These are phyloP conservation scores for Dendrostoma leiphaemia DNA, from an alignment of 2,329 filamentous ascomycete species.

Conservation along the genomic window DNA sequence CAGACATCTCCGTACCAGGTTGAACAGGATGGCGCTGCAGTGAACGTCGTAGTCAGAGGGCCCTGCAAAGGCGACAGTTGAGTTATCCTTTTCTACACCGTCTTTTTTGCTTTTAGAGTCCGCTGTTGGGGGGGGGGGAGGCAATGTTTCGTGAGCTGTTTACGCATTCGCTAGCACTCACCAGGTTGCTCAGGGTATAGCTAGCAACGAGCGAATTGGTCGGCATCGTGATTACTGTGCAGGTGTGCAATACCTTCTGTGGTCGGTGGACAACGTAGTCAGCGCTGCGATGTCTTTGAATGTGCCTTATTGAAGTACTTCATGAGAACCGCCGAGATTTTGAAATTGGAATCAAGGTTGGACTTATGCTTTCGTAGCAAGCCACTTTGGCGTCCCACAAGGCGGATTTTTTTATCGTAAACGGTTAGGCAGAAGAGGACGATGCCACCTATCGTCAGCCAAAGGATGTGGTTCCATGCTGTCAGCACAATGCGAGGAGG, in stretches of 20 bases:
- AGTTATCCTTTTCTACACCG: too few relatives aligned
- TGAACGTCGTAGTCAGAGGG: constrained; percentile 14
- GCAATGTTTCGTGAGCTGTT: too few relatives aligned
- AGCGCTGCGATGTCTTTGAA: too few relatives aligned
- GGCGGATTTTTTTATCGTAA: neutral
- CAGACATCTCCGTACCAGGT: neutral
- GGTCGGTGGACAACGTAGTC: too few relatives aligned
- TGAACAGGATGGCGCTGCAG: constrained; percentile 6
- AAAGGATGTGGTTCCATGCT: neutral
- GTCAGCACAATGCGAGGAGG: too few relatives aligned
- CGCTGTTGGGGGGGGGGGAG: too few relatives aligned
- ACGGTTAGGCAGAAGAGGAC: neutral
- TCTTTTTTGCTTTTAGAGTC: too few relatives aligned
- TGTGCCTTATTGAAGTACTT: too few relatives aligned
- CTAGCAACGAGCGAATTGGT: neutral
- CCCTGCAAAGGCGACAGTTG: neutral
- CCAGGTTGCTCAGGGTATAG: neutral
- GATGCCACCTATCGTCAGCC: neutral
- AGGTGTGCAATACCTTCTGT: neutral
- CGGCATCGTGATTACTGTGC: neutral
- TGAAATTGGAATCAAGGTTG: neutral
- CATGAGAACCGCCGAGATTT: too few relatives aligned
- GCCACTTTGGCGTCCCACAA: neutral
- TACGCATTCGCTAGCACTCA: neutral
- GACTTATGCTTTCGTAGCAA: neutral